Conservation (phyloP, 768 basidiomycete genomes). For the Phanerochaete carnosa region DNA sequence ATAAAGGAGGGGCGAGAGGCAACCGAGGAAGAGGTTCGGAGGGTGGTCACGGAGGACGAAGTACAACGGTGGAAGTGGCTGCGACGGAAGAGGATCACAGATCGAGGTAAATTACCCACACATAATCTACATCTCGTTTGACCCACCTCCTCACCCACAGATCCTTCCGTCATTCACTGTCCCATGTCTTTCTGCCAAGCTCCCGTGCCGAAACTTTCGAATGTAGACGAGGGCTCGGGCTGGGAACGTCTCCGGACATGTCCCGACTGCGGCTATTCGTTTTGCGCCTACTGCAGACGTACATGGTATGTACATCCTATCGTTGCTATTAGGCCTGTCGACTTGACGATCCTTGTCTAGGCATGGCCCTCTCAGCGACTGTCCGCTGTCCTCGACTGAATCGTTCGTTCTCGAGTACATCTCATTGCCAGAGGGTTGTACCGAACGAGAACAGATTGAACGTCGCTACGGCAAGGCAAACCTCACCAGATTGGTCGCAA, state of each 20-base stretch:
- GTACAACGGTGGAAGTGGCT: slow-evolving; percentile 77
- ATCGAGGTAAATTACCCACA: slow-evolving; percentile 51
- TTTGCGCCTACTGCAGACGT: slow-evolving; percentile 79
- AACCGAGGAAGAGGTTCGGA: slow-evolving; percentile 66
- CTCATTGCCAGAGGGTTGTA: slow-evolving; percentile 48
- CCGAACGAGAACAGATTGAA: slow-evolving; percentile 52
- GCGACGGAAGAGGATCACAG: slow-evolving; percentile 64
- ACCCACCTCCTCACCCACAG: slow-evolving; percentile 31
- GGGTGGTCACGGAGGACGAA: slow-evolving; percentile 64
- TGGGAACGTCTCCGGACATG: slow-evolving; percentile 78
- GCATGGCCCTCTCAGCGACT: slow-evolving; percentile 79
- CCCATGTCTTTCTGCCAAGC: slow-evolving; percentile 79
- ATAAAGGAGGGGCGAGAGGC: slow-evolving; percentile 63
- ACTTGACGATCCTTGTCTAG: slow-evolving; percentile 31
- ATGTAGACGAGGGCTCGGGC: slow-evolving; percentile 51
- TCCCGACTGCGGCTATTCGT: slow-evolving; percentile 66
- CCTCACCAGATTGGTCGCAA: slow-evolving; percentile 54
- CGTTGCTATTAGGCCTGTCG: not conserved
- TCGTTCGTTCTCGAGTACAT: slow-evolving; percentile 67
- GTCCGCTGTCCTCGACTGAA: slow-evolving; percentile 66
- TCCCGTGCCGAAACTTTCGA: slow-evolving; percentile 61
- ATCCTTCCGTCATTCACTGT: slow-evolving; percentile 79
- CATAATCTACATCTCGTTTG: not conserved
- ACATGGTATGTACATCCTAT: slow-evolving; percentile 56
- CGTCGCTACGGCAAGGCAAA: slow-evolving; percentile 59